Percentiles rank a stretch among this genome's conserved stretches.
Evolutionary conservation across 1,284 basidiomycete species (phyloP).

Genomic region (Puccinia triticina): DNA sequence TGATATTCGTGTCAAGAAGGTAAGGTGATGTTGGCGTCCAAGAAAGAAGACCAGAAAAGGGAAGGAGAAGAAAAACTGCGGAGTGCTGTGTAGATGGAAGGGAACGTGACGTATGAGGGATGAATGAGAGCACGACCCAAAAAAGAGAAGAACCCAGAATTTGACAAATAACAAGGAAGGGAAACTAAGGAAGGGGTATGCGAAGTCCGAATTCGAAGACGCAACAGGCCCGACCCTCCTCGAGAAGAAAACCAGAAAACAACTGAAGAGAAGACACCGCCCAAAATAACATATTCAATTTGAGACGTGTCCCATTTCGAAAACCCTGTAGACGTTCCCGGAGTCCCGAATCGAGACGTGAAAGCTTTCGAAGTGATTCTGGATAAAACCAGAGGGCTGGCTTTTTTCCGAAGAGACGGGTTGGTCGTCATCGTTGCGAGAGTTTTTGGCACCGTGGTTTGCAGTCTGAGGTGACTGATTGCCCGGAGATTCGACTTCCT

Average conservation of each 20-base stretch:
- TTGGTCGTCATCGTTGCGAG: neutral
- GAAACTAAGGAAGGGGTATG: neutral
- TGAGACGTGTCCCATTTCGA: constrained; percentile 19
- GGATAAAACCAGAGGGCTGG: neutral
- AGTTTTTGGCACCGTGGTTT: neutral
- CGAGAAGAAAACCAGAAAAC: neutral
- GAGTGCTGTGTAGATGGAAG: too few species aligned
- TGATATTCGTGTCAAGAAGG: neutral
- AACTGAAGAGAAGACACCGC: neutral
- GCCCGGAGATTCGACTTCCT: neutral
- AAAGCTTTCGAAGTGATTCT: constrained; percentile 20
- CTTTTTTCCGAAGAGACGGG: neutral
- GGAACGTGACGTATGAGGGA: too few species aligned
- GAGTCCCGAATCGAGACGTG: constrained; percentile 23
- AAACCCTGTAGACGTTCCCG: constrained; percentile 35
- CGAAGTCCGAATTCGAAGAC: neutral
- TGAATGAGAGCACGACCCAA: neutral
- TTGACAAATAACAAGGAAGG: neutral
- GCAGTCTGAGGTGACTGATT: neutral
- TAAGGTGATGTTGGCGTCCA: neutral
- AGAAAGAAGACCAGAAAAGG: neutral
- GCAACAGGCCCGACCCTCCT: neutral
- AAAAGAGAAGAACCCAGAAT: constrained; percentile 1
- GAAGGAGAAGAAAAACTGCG: neutral
- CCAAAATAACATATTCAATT: neutral